These are phyloP conservation scores for Botrytis sinoallii DNA, from an alignment of 2,329 filamentous ascomycete genomes.

Conservation along the genomic window DNA sequence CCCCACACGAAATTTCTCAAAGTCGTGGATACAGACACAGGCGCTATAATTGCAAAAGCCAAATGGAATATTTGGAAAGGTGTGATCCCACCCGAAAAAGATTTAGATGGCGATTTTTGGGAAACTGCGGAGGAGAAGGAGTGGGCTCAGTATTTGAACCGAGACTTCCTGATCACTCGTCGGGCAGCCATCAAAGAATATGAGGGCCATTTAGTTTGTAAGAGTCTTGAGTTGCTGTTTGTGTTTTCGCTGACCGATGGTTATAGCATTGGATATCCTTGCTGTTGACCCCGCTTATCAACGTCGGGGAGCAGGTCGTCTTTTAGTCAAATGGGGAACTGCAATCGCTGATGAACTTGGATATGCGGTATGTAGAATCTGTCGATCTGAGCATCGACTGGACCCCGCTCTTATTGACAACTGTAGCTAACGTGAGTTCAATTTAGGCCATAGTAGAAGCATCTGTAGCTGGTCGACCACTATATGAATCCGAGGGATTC, in stretches of 20 bases:
- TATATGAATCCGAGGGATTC: constrained; percentile 16
- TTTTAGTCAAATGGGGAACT: constrained; percentile 16
- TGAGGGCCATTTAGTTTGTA: constrained; percentile 14
- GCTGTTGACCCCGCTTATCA: constrained; percentile 10
- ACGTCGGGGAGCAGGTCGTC: constrained; percentile 5
- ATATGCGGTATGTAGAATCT: not conserved
- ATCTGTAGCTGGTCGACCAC: not conserved
- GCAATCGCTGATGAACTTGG: constrained; percentile 11
- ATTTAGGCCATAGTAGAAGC: constrained; percentile 11
- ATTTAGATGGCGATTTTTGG: constrained; percentile 13
- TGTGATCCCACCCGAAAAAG: constrained; percentile 5
- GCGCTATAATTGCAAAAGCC: not conserved
- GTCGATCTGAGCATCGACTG: not conserved
- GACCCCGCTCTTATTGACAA: not conserved
- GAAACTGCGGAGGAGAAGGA: constrained; percentile 13
- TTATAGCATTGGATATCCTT: constrained; percentile 13
- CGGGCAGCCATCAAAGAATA: not conserved
- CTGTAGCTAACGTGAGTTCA: not conserved
- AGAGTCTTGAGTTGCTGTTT: not conserved
- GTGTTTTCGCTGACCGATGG: constrained; percentile 1
- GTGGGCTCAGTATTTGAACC: constrained; percentile 8
- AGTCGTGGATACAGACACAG: constrained; percentile 6
- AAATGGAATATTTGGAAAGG: constrained; percentile 17
- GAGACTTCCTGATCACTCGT: constrained; percentile 8
- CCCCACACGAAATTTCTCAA: constrained; percentile 6